A percentile compares a stretch with the other conserved stretches of the same genome.
phyloP scores from a whole-genome alignment of 1,284 basidiomycete genomes.

The Gymnopus androsaceus region DNA sequence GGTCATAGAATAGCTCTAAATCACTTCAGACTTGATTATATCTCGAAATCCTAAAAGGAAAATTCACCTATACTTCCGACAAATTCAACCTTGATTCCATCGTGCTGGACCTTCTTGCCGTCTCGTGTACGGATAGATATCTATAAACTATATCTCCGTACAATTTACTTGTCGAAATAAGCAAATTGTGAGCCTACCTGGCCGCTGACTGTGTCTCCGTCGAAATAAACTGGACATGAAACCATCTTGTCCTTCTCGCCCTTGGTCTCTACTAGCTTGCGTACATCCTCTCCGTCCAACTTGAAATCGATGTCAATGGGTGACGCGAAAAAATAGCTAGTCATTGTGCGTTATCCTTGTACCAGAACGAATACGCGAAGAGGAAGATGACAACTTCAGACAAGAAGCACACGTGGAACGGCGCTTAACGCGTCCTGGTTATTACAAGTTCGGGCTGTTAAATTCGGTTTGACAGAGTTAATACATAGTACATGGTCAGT shows the following conservation, averaged over 20 bases:
- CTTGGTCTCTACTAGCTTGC: conserved; percentile 79
- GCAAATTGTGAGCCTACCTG: conserved; percentile 56
- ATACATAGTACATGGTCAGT: no score
- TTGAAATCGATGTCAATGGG: conserved; percentile 92
- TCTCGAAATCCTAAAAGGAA: neutral
- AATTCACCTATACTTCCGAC: conserved; percentile 88
- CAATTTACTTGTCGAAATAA: neutral
- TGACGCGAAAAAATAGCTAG: conserved; percentile 90
- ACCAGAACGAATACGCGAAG: no score
- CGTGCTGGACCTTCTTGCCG: conserved; percentile 93
- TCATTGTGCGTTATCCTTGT: conserved; percentile 60
- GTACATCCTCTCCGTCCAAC: conserved; percentile 82
- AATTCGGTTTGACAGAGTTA: no score
- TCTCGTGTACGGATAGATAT: conserved; percentile 88
- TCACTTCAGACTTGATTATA: neutral
- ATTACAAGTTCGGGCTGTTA: no score
- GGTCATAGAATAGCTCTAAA: conserved; percentile 94
- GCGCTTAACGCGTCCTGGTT: no score
- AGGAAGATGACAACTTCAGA: no score
- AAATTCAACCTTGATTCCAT: conserved; percentile 98
- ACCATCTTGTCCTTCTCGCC: conserved; percentile 79
- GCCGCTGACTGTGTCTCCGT: conserved; percentile 88
- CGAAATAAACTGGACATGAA: conserved; percentile 92
- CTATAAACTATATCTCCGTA: no score
- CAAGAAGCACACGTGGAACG: no score